Percentiles rank a stretch among this genome's conserved stretches.
These are phyloP conservation scores for Solanum piurae DNA, from an alignment of 257 asterid species.

Conservation along the genomic window DNA sequence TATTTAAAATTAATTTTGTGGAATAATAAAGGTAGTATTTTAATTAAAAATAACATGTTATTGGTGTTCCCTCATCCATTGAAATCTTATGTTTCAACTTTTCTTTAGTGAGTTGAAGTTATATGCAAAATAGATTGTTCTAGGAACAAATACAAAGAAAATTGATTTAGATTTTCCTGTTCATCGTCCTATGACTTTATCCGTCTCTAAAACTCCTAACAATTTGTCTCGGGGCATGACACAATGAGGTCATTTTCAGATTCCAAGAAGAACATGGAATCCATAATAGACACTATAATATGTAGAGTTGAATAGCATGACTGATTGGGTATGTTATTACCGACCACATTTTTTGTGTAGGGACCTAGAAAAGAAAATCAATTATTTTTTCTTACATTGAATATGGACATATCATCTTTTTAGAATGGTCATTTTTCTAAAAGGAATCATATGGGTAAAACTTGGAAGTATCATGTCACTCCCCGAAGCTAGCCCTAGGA, in stretches of 20 bases:
- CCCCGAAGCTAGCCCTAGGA: too few species aligned
- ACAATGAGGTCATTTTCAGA: background rate
- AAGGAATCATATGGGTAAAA: too few species aligned
- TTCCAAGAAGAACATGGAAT: too few species aligned
- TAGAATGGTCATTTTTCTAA: background rate
- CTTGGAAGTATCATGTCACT: background rate
- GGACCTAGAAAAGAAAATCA: background rate
- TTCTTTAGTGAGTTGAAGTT: background rate
- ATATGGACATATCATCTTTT: too few species aligned
- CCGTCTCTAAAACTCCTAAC: background rate
- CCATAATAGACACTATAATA: background rate
- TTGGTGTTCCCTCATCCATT: background rate
- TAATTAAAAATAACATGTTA: too few species aligned
- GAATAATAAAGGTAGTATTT: background rate
- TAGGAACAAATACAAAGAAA: background rate
- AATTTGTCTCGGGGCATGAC: background rate
- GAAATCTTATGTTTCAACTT: background rate
- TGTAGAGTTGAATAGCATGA: background rate
- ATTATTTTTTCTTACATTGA: background rate
- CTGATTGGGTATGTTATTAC: too few species aligned
- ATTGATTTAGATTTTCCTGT: too few species aligned
- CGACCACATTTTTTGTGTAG: background rate
- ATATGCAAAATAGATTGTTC: too few species aligned
- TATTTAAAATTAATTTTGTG: background rate
- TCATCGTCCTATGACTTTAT: background rate